Evolutionary conservation across 306 rosid species (phyloP).

Genomic region (Casuarina glauca): DNA sequence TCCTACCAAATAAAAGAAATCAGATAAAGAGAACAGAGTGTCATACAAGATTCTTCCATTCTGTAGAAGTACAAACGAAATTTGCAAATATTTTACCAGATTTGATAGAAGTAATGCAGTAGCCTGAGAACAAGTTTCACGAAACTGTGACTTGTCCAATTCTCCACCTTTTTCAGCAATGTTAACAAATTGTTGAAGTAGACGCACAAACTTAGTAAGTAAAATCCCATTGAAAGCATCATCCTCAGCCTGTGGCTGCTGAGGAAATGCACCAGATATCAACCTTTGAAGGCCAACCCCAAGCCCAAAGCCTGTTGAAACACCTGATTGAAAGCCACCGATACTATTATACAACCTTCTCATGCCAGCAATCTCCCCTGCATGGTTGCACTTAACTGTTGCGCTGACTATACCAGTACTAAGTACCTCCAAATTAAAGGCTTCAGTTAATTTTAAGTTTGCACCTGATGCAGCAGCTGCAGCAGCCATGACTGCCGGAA

Average conservation of each 20-base stretch:
- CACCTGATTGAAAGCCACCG: slow-evolving; percentile 82
- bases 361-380: slow-evolving; percentile 99
- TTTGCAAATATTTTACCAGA: slow-evolving; percentile 57
- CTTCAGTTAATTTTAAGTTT: slow-evolving; percentile 80
- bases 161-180: slow-evolving; percentile 86
- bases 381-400: slow-evolving; percentile 93
- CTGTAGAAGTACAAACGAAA: slow-evolving; percentile 13
- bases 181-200: slow-evolving; percentile 91
- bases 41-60: slow-evolving; percentile 17
- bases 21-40: slow-evolving; percentile 30
- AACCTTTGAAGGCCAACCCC: slow-evolving; percentile 88
- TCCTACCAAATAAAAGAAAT: slow-evolving; percentile 60
- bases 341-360: slow-evolving; percentile 95
- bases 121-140: slow-evolving; percentile 96
- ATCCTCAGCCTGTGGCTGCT: slow-evolving; percentile 74
- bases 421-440: slow-evolving; percentile 91
- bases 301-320: slow-evolving; percentile 69
- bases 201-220: slow-evolving; percentile 81
- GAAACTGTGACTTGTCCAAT: slow-evolving; percentile 85
- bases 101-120: slow-evolving; percentile 90
- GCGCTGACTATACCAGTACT: slow-evolving; percentile 88
- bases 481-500: slow-evolving; percentile 95
- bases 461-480: slow-evolving; percentile 98
- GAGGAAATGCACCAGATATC: slow-evolving; percentile 92
- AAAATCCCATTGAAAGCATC: slow-evolving; percentile 83